These are phyloP conservation scores for Fomitopsis schrenkii DNA, from an alignment of 1,284 basidiomycete genomes.

Conservation along the genomic window DNA sequence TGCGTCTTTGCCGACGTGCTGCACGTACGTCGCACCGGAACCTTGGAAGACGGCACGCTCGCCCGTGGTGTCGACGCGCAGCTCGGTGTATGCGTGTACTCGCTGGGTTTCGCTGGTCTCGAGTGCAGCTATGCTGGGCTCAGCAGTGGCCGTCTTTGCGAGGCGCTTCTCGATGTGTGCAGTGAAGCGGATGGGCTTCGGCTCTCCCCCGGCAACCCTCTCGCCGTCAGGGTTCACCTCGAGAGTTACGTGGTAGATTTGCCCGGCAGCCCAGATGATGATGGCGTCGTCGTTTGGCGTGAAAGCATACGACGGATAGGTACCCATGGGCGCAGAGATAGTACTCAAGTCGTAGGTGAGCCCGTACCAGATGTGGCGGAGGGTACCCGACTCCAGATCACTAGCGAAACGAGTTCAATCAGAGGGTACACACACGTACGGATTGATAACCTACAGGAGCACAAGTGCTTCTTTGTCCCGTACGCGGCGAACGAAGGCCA, in stretches of 20 bases:
- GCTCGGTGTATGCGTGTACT: slow-evolving; percentile 56
- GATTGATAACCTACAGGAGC: slow-evolving; percentile 47
- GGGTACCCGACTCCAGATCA: slow-evolving; percentile 60
- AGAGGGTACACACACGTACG: neutral
- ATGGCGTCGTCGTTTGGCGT: slow-evolving; percentile 56
- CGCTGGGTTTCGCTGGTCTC: slow-evolving; percentile 53
- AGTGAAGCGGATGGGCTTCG: slow-evolving; percentile 50
- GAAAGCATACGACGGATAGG: slow-evolving; percentile 71
- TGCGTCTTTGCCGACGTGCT: slow-evolving; percentile 32
- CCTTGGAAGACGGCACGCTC: slow-evolving; percentile 51
- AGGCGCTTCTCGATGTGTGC: slow-evolving; percentile 60
- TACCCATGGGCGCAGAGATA: slow-evolving; percentile 69
- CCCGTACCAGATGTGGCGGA: slow-evolving; percentile 64
- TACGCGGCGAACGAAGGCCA: slow-evolving; percentile 72
- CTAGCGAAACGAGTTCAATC: slow-evolving; percentile 29
- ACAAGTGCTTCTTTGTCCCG: slow-evolving; percentile 68
- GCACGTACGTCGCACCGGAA: slow-evolving; percentile 48
- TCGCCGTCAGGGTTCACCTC: slow-evolving; percentile 45
- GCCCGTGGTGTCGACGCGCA: slow-evolving; percentile 51
- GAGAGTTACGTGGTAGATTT: slow-evolving; percentile 60
- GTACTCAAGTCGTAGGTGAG: slow-evolving; percentile 60
- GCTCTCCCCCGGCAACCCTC: slow-evolving; percentile 36
- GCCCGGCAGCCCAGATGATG: slow-evolving; percentile 69
- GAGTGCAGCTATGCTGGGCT: slow-evolving; percentile 42
- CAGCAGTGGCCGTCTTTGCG: slow-evolving; percentile 51